A percentile compares a stretch with the other conserved stretches of the same genome.
phyloP scores from a whole-genome alignment of 1,139 yeast species.

The Sugiyamaella grinbergsii region DNA sequence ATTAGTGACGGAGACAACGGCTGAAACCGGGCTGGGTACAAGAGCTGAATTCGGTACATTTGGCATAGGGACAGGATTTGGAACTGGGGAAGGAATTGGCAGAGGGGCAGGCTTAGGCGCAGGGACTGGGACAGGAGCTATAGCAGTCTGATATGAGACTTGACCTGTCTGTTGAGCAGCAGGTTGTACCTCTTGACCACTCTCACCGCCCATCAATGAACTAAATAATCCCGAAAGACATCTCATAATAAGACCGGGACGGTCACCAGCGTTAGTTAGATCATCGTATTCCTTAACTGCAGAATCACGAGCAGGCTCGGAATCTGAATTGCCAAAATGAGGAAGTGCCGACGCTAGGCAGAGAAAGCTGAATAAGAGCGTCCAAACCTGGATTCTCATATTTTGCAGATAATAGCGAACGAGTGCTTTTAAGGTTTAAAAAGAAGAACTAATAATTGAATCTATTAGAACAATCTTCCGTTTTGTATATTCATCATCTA shows the following conservation, averaged over 20 bases:
- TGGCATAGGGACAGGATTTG: too few relatives aligned
- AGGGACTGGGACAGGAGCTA: neutral
- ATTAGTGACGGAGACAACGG: conserved; percentile 2
- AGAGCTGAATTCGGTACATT: neutral
- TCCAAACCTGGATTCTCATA: conserved; percentile 10
- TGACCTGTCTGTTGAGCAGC: neutral
- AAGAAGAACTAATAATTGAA: too few relatives aligned
- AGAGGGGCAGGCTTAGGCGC: neutral
- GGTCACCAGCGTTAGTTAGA: neutral
- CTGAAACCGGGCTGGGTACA: neutral
- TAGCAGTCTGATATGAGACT: neutral
- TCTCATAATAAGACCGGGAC: neutral
- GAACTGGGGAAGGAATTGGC: neutral
- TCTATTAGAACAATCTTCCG: too few relatives aligned
- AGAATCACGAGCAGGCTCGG: neutral
- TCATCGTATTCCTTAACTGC: neutral
- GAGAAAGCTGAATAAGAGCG: conserved; percentile 8
- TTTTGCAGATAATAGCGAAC: neutral
- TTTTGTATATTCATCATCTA: too few relatives aligned
- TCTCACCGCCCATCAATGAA: conserved; percentile 1
- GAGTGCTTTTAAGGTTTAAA: too few relatives aligned
- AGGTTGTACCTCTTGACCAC: neutral
- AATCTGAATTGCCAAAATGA: neutral
- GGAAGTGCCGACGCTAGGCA: conserved; percentile 1
- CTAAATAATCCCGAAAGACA: neutral